Conservation (phyloP, 495 filamentous ascomycete species). For the Recurvomyces mirabilis region DNA sequence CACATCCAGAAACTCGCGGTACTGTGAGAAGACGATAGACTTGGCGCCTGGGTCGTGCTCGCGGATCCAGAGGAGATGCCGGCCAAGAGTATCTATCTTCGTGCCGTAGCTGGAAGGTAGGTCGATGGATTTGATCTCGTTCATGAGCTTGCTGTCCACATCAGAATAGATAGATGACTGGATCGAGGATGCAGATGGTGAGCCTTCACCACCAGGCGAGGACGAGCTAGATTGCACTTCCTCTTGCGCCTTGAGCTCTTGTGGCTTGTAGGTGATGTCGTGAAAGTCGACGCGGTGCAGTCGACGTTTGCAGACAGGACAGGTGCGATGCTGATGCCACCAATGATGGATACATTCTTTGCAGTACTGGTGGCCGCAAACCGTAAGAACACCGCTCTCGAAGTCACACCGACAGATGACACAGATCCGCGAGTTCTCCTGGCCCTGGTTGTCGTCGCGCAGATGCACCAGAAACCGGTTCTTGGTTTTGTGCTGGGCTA, state of each 20-base stretch:
- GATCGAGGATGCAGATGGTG: constrained; percentile 13
- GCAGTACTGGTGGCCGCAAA: constrained; percentile 86
- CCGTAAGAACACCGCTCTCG: constrained; percentile 69
- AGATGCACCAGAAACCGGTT: constrained; percentile 59
- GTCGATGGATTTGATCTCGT: constrained; percentile 73
- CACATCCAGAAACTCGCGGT: constrained; percentile 65
- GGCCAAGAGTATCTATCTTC: constrained; percentile 75
- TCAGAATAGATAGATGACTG: constrained; percentile 57
- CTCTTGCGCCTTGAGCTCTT: constrained; percentile 55
- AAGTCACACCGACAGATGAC: constrained; percentile 69
- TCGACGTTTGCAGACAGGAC: constrained; percentile 55
- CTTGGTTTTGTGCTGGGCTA: constrained; percentile 55
- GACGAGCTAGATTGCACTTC: constrained; percentile 37
- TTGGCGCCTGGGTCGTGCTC: constrained; percentile 78
- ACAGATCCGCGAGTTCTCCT: constrained; percentile 51
- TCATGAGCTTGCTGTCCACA: constrained; percentile 56
- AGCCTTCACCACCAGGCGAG: constrained; percentile 6
- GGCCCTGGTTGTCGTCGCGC: constrained; percentile 44
- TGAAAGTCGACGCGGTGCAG: constrained; percentile 56
- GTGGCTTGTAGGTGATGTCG: constrained; percentile 71
- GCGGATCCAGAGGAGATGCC: constrained; percentile 76
- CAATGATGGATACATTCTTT: constrained; percentile 70
- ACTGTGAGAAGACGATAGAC: constrained; percentile 86
- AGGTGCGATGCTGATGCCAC: constrained; percentile 37
- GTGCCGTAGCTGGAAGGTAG: constrained; percentile 67